Percentiles rank a stretch among this genome's conserved stretches.
Evolutionary conservation across 2,329 filamentous ascomycete species (phyloP).

Genomic region (Colletotrichum liaoningense): DNA sequence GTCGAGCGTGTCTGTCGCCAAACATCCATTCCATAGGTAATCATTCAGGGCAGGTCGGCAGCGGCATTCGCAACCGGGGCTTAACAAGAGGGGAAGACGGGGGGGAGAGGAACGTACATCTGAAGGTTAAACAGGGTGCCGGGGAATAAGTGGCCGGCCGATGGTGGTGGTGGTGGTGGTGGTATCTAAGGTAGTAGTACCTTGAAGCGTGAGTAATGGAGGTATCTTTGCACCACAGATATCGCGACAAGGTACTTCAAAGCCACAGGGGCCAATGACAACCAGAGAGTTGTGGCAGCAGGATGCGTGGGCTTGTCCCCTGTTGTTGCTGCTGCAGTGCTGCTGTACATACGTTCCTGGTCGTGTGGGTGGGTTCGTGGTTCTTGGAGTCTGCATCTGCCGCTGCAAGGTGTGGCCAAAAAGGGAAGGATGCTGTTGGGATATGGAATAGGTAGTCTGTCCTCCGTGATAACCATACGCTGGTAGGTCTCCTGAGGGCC

Average conservation of each 20-base stretch:
- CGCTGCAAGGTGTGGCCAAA: slow-evolving; percentile 25
- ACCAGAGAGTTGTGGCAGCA: background rate
- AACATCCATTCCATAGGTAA: background rate
- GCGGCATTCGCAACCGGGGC: background rate
- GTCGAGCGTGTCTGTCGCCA: background rate
- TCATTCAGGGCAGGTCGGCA: background rate
- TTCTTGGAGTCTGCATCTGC: slow-evolving; percentile 26
- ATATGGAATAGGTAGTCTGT: slow-evolving; percentile 4
- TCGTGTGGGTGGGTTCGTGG: background rate
- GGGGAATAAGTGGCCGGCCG: slow-evolving; percentile 4
- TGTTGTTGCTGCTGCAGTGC: background rate
- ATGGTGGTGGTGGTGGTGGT: background rate
- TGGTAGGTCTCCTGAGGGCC: background rate
- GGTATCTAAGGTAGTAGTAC: background rate
- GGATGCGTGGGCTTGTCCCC: background rate
- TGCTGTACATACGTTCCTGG: background rate
- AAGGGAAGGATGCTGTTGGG: slow-evolving; percentile 4
- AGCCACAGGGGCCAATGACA: background rate
- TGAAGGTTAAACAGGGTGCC: slow-evolving; percentile 16
- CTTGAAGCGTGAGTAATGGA: background rate
- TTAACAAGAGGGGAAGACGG: background rate
- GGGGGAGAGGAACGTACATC: slow-evolving; percentile 9
- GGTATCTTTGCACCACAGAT: background rate
- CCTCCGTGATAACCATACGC: too few relatives aligned
- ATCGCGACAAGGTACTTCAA: background rate